Conservation (phyloP, 257 asterid species). For the Catharanthus roseus region DNA sequence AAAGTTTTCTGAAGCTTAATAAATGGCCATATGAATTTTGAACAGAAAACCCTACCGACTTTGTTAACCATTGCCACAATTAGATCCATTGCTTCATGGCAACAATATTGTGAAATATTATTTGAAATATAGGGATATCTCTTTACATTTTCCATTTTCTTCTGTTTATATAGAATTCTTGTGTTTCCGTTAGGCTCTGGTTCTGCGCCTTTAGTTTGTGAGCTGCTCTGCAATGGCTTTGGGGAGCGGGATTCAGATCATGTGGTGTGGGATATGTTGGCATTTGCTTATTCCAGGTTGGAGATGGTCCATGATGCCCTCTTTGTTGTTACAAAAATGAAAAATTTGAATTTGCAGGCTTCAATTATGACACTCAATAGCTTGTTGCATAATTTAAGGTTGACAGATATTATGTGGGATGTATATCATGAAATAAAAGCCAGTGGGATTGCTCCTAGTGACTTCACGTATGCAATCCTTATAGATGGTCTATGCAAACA, state of each 20-base stretch:
- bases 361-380: constrained; percentile 57
- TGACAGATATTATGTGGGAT: constrained; percentile 50
- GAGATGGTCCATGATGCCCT: constrained; percentile 69
- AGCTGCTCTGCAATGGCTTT: constrained; percentile 51
- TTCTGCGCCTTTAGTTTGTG: constrained; percentile 61
- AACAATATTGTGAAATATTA: neutral
- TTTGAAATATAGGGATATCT: constrained; percentile 12
- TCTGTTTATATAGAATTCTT: constrained; percentile 40
- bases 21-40: neutral
- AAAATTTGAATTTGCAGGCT: constrained; percentile 46
- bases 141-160: constrained; percentile 25
- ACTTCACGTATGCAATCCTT: constrained; percentile 51
- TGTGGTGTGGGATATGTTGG: constrained; percentile 68
- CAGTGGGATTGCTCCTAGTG: constrained; percentile 37
- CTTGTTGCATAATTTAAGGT: constrained; percentile 56
- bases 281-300: constrained; percentile 49
- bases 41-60: neutral
- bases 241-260: constrained; percentile 37
- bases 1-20: neutral
- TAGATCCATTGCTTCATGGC: too few species aligned
- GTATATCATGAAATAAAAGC: constrained; percentile 43
- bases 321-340: constrained; percentile 58
- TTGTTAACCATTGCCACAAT: too few species aligned
- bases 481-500: constrained; percentile 65
- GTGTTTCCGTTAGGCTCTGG: constrained; percentile 68